phyloP scores from a whole-genome alignment of 345 rosid species.

The Rubroshorea leprosula region DNA sequence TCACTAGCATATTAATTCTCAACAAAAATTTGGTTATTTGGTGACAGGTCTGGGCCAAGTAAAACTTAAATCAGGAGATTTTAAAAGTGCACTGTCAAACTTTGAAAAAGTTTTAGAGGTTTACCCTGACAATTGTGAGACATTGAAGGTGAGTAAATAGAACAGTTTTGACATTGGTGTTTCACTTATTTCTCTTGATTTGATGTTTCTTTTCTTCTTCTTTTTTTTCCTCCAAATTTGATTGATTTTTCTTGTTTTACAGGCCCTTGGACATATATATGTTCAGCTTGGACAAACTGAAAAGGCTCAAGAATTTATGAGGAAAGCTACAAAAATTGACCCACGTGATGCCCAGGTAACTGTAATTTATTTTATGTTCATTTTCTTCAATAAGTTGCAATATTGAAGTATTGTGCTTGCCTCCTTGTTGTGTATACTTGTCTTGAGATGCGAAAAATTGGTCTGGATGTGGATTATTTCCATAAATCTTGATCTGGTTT shows the following conservation, averaged over 20 bases:
- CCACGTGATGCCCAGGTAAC: conserved; percentile 98
- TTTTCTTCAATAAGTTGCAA: neutral
- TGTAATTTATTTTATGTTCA: conserved; percentile 13
- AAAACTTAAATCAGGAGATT: conserved; percentile 82
- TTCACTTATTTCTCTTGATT: too few species aligned
- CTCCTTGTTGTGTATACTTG: neutral
- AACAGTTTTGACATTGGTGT: conserved; percentile 1
- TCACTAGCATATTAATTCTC: neutral
- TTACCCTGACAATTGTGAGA: conserved; percentile 90
- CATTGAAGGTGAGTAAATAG: conserved; percentile 62
- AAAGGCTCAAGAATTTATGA: conserved; percentile 80
- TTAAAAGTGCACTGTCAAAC: conserved; percentile 69
- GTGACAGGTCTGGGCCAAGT: conserved; percentile 91
- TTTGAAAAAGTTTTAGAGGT: conserved; percentile 97
- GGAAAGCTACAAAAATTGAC: conserved; percentile 89
- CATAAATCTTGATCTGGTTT: conserved; percentile 7
- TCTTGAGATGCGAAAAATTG: neutral
- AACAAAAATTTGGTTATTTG: conserved; percentile 6
- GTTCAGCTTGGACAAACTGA: conserved; percentile 83
- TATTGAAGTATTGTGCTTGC: neutral
- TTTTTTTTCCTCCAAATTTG: conserved; percentile 7
- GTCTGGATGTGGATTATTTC: neutral
- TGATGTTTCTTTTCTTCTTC: conserved; percentile 1
- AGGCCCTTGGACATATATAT: conserved; percentile 85
- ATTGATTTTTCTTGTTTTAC: conserved; percentile 13